phyloP scores from a whole-genome alignment of 2,329 filamentous ascomycete species.

The Sclerotinia spermophila region DNA sequence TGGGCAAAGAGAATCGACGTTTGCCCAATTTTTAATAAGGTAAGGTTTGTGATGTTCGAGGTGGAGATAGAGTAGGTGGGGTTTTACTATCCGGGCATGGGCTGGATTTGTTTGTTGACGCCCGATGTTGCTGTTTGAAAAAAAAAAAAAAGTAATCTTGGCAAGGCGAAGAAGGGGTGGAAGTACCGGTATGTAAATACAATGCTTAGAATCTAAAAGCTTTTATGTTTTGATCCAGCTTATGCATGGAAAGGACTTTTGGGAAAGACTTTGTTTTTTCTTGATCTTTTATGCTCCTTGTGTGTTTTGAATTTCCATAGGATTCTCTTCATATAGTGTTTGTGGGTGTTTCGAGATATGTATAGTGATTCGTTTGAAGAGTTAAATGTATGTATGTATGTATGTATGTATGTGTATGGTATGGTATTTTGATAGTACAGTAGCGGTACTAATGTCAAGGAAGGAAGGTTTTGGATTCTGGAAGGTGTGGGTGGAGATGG shows the following conservation, averaged over 20 bases:
- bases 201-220: neutral
- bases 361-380: neutral
- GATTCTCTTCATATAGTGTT: slow-evolving; percentile 24
- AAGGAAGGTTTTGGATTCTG: too few relatives aligned
- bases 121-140: slow-evolving; percentile 14
- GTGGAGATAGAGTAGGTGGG: slow-evolving; percentile 19
- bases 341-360: slow-evolving; percentile 25
- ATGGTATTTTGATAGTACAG: neutral
- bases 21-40: slow-evolving; percentile 11
- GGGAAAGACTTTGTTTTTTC: too few relatives aligned
- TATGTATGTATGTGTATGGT: too few relatives aligned
- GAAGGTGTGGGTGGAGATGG: neutral
- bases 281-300: neutral
- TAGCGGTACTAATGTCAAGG: neutral
- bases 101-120: slow-evolving; percentile 20
- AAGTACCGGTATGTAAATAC: neutral
- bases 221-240: neutral
- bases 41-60: slow-evolving; percentile 18
- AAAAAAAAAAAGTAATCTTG: slow-evolving; percentile 11
- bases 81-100: slow-evolving; percentile 15
- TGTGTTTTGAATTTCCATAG: neutral
- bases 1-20: neutral
- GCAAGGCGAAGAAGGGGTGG: slow-evolving; percentile 14
- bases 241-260: neutral
- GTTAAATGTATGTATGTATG: neutral